These are phyloP conservation scores for Dipodascopsis uninucleata DNA, from an alignment of 805 yeast genomes.

Conservation along the genomic window DNA sequence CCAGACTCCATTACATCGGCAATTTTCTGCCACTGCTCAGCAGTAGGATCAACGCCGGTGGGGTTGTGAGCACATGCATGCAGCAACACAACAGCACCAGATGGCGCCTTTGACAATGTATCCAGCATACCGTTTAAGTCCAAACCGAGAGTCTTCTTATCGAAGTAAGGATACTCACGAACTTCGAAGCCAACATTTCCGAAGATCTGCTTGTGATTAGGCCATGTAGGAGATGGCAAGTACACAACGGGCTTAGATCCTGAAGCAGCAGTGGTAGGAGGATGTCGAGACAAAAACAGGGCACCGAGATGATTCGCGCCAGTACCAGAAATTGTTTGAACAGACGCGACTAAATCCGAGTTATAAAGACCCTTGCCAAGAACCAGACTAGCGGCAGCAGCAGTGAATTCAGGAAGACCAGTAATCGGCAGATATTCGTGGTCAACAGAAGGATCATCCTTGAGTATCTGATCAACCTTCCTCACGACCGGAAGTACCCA, in stretches of 20 bases:
- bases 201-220: slow-evolving; percentile 86
- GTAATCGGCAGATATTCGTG: slow-evolving; percentile 87
- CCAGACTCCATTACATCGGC: slow-evolving; percentile 53
- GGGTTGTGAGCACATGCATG: slow-evolving; percentile 99
- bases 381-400: slow-evolving; percentile 63
- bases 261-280: slow-evolving; percentile 34
- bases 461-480: slow-evolving; percentile 62
- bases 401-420: slow-evolving; percentile 66
- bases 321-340: slow-evolving; percentile 81
- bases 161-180: slow-evolving; percentile 81
- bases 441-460: slow-evolving; percentile 62
- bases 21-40: slow-evolving; percentile 73
- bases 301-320: slow-evolving; percentile 91
- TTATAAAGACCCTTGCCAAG: slow-evolving; percentile 52
- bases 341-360: slow-evolving; percentile 44
- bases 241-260: slow-evolving; percentile 56
- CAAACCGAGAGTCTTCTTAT: slow-evolving; percentile 62
- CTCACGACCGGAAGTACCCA: slow-evolving; percentile 68
- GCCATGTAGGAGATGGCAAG: slow-evolving; percentile 94
- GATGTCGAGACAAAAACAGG: slow-evolving; percentile 49
- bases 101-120: slow-evolving; percentile 62
- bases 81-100: slow-evolving; percentile 73
- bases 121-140: slow-evolving; percentile 65
- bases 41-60: slow-evolving; percentile 90
- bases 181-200: slow-evolving; percentile 63